These are phyloP conservation scores for Trichophyton simii DNA, from an alignment of 2,329 filamentous ascomycete species.

Conservation along the genomic window DNA sequence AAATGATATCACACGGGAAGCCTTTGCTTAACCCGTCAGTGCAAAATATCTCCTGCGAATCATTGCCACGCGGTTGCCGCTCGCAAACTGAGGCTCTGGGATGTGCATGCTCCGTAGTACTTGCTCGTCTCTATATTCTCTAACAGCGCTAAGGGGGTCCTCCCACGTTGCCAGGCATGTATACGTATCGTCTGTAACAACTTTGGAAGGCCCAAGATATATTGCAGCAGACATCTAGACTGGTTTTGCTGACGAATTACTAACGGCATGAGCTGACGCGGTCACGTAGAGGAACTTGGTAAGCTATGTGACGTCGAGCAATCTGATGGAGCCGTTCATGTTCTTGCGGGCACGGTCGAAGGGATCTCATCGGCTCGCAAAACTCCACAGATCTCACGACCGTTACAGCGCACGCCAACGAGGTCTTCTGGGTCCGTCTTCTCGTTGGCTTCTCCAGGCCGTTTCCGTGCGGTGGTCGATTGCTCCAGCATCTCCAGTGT, in stretches of 20 bases:
- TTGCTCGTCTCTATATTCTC: neutral
- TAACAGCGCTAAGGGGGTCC: neutral
- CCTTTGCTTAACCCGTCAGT: neutral
- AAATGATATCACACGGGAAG: neutral
- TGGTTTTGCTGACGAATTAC: constrained; percentile 1
- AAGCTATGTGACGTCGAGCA: neutral
- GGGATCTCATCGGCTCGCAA: neutral
- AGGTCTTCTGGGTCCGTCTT: neutral
- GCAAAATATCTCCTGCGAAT: neutral
- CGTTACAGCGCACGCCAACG: neutral
- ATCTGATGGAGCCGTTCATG: neutral
- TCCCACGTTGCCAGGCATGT: neutral
- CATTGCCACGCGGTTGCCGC: neutral
- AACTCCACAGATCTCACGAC: neutral
- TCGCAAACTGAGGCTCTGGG: neutral
- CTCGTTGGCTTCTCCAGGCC: neutral
- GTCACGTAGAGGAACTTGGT: neutral
- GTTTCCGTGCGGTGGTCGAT: neutral
- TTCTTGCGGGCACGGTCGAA: neutral
- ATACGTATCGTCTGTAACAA: neutral
- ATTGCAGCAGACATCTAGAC: neutral
- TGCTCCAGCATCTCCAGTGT: neutral
- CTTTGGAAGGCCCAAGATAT: neutral
- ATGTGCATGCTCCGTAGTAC: neutral
- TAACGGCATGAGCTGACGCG: neutral